phyloP scores from a whole-genome alignment of 192 early-diverging fungal genomes.

The Podila epigama region DNA sequence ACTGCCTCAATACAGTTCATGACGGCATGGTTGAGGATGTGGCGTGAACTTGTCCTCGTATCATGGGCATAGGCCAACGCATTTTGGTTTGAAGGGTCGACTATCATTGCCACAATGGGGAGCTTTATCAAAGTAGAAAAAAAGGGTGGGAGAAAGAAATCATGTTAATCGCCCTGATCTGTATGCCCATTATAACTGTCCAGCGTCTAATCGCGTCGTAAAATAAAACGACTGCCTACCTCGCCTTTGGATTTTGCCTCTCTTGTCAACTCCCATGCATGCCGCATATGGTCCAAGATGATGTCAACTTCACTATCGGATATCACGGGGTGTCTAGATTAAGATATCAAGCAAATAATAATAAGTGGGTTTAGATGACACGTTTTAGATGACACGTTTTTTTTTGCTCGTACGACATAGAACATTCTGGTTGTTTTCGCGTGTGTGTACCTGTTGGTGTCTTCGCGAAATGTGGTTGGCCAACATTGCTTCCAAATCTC shows the following conservation, averaged over 20 bases:
- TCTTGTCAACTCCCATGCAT: constrained; percentile 18
- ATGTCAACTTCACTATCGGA: constrained; percentile 46
- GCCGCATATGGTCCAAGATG: constrained; percentile 49
- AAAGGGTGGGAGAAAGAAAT: background rate
- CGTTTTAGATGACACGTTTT: too few relatives aligned
- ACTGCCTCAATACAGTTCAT: constrained; percentile 80
- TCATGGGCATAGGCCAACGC: constrained; percentile 59
- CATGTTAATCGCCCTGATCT: background rate
- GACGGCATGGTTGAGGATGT: constrained; percentile 82
- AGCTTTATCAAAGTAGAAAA: constrained; percentile 13
- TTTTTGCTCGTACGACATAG: too few relatives aligned
- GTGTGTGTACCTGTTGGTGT: constrained; percentile 53
- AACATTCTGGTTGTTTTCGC: background rate
- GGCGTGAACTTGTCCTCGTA: constrained; percentile 48
- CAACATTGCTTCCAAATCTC: constrained; percentile 81
- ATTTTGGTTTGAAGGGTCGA: constrained; percentile 58
- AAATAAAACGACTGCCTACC: too few relatives aligned
- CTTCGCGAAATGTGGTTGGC: constrained; percentile 82
- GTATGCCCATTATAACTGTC: too few relatives aligned
- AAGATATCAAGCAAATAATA: background rate
- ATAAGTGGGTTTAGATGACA: too few relatives aligned
- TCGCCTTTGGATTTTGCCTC: constrained; percentile 46
- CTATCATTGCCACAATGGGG: constrained; percentile 58
- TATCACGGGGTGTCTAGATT: constrained; percentile 49
- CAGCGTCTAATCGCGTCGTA: too few relatives aligned